Conservation (phyloP, 2,329 filamentous ascomycete genomes). For the Colletotrichum chrysophilum region DNA sequence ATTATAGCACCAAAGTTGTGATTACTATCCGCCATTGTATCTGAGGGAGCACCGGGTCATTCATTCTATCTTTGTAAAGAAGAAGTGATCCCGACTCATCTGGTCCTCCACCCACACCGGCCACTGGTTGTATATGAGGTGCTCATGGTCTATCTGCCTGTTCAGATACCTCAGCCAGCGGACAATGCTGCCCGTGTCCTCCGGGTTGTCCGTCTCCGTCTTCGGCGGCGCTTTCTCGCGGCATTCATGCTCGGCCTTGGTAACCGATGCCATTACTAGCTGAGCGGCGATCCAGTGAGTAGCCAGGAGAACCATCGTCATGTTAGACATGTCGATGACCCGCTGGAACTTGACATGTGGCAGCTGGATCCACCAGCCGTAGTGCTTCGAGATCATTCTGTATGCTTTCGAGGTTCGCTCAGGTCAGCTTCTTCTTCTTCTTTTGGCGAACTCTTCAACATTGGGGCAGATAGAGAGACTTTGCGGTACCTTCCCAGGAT, state of each 20-base stretch:
- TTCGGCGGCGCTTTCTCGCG: slow-evolving; percentile 31
- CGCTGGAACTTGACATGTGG: slow-evolving; percentile 56
- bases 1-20: not conserved
- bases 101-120: slow-evolving; percentile 60
- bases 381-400: slow-evolving; percentile 53
- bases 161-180: slow-evolving; percentile 60
- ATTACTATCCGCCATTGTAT: not conserved
- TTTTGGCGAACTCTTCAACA: slow-evolving; percentile 22
- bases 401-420: slow-evolving; percentile 44
- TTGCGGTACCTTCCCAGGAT: slow-evolving; percentile 53
- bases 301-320: slow-evolving; percentile 52
- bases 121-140: slow-evolving; percentile 55
- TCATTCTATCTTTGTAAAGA: slow-evolving; percentile 44
- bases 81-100: slow-evolving; percentile 47
- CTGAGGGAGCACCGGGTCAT: not conserved
- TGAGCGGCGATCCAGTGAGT: slow-evolving; percentile 61
- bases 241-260: slow-evolving; percentile 40
- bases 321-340: slow-evolving; percentile 52
- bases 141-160: slow-evolving; percentile 46
- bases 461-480: not conserved
- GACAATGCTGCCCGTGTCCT: slow-evolving; percentile 47
- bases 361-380: slow-evolving; percentile 64
- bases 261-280: slow-evolving; percentile 58
- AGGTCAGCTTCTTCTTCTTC: not conserved
- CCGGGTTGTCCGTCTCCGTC: slow-evolving; percentile 21